Conservation (phyloP, 73 alveolate species). For the Tetrahymena borealis region DNA sequence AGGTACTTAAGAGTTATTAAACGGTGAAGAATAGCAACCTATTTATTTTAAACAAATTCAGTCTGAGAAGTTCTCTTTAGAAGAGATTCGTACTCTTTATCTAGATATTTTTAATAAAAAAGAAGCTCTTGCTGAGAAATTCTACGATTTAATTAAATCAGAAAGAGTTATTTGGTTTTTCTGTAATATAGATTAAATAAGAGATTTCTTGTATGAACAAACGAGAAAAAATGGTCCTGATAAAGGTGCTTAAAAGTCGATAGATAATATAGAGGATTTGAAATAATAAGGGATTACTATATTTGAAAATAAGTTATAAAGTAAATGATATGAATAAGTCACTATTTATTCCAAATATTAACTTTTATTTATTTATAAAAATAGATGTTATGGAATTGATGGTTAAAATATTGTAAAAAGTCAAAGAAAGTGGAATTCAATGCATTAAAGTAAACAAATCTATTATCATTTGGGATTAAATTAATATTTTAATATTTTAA, state of each 20-base stretch:
- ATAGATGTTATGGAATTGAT: background rate
- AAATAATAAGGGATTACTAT: background rate
- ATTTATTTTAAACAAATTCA: background rate
- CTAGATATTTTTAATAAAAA: background rate
- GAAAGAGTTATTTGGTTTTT: background rate
- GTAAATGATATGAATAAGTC: background rate
- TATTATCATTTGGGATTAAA: background rate
- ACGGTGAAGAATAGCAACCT: background rate
- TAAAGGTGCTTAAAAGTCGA: background rate
- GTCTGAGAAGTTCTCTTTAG: background rate
- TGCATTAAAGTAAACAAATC: background rate
- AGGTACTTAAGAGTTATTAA: background rate
- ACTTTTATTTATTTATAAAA: background rate
- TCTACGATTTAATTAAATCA: background rate
- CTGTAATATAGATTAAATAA: background rate
- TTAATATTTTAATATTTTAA: background rate
- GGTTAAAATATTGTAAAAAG: background rate
- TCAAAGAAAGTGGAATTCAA: background rate
- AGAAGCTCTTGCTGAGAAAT: background rate
- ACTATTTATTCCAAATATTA: background rate
- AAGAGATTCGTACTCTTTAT: background rate
- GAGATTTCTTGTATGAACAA: background rate
- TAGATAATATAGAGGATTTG: background rate
- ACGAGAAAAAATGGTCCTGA: background rate
- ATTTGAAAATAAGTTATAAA: background rate